Base-by-base conservation (phyloP, 1,139 yeast species). In the Suhomyces guaymorum region DNA sequence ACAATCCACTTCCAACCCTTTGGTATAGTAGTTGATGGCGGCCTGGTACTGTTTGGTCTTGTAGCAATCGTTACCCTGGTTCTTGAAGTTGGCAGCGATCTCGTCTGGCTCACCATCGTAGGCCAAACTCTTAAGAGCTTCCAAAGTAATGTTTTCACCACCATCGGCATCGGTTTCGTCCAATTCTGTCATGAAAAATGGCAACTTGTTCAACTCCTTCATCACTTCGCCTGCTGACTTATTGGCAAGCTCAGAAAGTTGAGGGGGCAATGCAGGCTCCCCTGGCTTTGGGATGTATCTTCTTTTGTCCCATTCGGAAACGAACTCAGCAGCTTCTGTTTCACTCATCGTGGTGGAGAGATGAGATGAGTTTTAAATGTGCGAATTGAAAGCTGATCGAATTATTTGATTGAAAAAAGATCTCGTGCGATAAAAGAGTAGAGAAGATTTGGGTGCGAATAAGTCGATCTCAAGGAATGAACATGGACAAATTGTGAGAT, bases 61-160 rank as follows among this genome's bases (percentile, higher is more conserved):
- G 63, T 73, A 92, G 43, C 87, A 77, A 15, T 88, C 97, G 54
- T 94, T 92, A 8, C 98, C 99, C 56, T 92, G 97, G 44, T 77
- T 82, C 48, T 89, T 89, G 67, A 90, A 92, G 53, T 89, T 89
- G 19, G 78, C 73, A 2, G 97, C 97, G 30, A 90, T 69, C 52
- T 92, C 98, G 49, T 84, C 80, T 0, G 97, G 97, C 43, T 88
- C 96, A 22, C 98, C 98, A 33, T 92, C 98, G 54, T 87, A 90
- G 0, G 95, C 97, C 51, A 94, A 69, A 9, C 96, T 92, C 54
- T 81, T 82, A 43, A 92, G 71, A 0, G 98, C 98, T 54, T 92
- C 97, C 15, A 94, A 63, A 35, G 78, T 82, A 5, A 71, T 55
- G 51, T 87, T 88, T 29, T 80, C 84, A 22, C 90, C 94, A 23